Percentiles rank a stretch among this genome's conserved stretches.
Conservation (phyloP, 2,329 filamentous ascomycete genomes). For the Epichloe uncinata region DNA sequence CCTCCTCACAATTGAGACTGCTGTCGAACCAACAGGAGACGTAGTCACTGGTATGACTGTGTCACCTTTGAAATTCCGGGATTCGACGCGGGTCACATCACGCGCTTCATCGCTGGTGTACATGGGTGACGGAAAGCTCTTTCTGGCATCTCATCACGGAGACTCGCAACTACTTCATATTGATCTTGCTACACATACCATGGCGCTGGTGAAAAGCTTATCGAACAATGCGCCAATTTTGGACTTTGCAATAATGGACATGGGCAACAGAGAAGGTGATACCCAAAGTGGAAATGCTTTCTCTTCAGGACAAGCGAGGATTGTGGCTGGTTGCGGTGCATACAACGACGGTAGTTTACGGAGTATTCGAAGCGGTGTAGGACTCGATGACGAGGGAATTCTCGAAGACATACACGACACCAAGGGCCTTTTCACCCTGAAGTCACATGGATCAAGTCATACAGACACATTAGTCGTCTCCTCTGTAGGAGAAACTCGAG, state of each 20-base stretch:
- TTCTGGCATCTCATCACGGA: constrained; percentile 84
- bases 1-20: constrained; percentile 64
- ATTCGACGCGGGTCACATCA: constrained; percentile 38
- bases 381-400: constrained; percentile 74
- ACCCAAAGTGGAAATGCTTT: constrained; percentile 70
- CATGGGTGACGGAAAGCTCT: constrained; percentile 58
- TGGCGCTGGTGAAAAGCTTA: constrained; percentile 56
- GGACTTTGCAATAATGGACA: constrained; percentile 92
- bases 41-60: constrained; percentile 63
- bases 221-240: constrained; percentile 79
- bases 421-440: constrained; percentile 58
- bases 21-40: constrained; percentile 48
- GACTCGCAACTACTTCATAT: constrained; percentile 73
- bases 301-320: constrained; percentile 83
- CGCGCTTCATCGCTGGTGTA: constrained; percentile 70
- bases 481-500: constrained; percentile 69
- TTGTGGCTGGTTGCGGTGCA: constrained; percentile 85
- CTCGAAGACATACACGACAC: constrained; percentile 67
- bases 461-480: constrained; percentile 67
- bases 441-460: constrained; percentile 32
- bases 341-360: constrained; percentile 79
- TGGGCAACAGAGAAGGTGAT: constrained; percentile 73
- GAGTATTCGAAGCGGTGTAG: constrained; percentile 87
- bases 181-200: constrained; percentile 25
- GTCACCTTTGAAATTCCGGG: constrained; percentile 24